Base-by-base conservation (phyloP, 495 filamentous ascomycete species). In the Lasiosphaeriaceae sp. region DNA sequence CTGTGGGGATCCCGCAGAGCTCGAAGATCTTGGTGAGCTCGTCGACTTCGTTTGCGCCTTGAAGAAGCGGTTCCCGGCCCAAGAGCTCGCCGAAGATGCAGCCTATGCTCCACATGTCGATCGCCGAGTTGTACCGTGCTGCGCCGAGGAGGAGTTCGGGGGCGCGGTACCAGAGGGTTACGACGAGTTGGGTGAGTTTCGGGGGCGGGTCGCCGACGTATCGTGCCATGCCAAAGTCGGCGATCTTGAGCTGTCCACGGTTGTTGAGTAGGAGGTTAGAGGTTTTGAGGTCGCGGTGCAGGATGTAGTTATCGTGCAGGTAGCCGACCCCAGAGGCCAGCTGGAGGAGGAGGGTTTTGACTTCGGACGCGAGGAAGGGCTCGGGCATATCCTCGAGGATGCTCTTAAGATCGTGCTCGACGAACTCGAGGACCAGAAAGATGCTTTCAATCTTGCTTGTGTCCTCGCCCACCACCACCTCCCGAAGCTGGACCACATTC, bases 211-310 rank as follows among this genome's bases (percentile, higher is more conserved):
- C 88, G 31, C 89, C 89, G 57, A 86, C 88, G 77, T 92, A 92
- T 23, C 94, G 84, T 4, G 94, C 93, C 89, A 98, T 96, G 69
- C 94, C 94, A 64, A 98, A 98, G 72, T 98, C 94, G 45, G 94
- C 94, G 58, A 98, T 84, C 71, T 97, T 97, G 74, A 97, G 87
- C 70, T 89, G 87, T 50, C 94, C 94, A 19, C 91, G 90, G 77
- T 98, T 97, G 76, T 90, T 93, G 72, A 98, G 84, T 52, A 98
- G 84, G 16, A 97, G 84, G 68, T 98, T 98, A 34, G 90, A 94
- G 24, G 93, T 96, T 70, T 98, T 98, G 51, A 98, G 85, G 69
- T 98, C 94, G 34, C 94, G 90, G 74, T 98, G 94, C 48, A 98
- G 81, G 65, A 98, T 96, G 88, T 89, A 95, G 76, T 93, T 80